Evolutionary conservation across 2,329 filamentous ascomycete species (phyloP).

Genomic region (Alternaria gaisen): DNA sequence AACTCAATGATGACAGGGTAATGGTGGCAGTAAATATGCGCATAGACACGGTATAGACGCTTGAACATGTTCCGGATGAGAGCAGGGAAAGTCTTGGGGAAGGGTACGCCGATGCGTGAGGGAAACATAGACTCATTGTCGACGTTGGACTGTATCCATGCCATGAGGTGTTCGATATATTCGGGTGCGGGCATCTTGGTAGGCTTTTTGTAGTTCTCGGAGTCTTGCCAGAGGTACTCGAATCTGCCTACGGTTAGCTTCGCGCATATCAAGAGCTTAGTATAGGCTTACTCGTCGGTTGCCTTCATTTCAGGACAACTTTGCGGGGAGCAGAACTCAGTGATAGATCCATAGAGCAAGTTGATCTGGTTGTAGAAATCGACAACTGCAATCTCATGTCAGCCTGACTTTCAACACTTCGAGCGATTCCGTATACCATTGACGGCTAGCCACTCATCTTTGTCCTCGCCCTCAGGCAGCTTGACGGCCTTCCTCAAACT

Average conservation of each 20-base stretch:
- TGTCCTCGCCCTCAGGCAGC: constrained; percentile 94
- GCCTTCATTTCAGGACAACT: constrained; percentile 99
- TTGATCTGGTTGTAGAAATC: constrained; percentile 99
- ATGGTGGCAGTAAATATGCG: constrained; percentile 97
- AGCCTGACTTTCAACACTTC: constrained; percentile 13
- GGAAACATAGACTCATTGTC: constrained; percentile 96
- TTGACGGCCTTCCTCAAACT: constrained; percentile 96
- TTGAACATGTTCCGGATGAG: constrained; percentile 99
- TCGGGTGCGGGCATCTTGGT: constrained; percentile 98
- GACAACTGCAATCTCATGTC: constrained; percentile 73
- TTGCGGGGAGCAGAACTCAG: constrained; percentile 97
- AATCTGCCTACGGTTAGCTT: constrained; percentile 66
- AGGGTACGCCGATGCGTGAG: constrained; percentile 92
- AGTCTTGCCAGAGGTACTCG: constrained; percentile 99
- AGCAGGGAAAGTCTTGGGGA: constrained; percentile 87
- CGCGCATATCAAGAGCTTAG: no score
- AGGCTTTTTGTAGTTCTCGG: constrained; percentile 89
- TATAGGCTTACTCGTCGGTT: constrained; percentile 81
- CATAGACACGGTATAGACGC: constrained; percentile 96
- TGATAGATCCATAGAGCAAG: constrained; percentile 96
- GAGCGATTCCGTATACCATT: constrained; percentile 71
- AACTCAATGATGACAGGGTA: constrained; percentile 96
- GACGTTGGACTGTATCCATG: constrained; percentile 93
- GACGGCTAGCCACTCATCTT: constrained; percentile 98
- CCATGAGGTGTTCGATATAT: constrained; percentile 98